These are phyloP conservation scores for Aphanomyces astaci DNA, from an alignment of 352 stramenopile genomes.

Conservation along the genomic window DNA sequence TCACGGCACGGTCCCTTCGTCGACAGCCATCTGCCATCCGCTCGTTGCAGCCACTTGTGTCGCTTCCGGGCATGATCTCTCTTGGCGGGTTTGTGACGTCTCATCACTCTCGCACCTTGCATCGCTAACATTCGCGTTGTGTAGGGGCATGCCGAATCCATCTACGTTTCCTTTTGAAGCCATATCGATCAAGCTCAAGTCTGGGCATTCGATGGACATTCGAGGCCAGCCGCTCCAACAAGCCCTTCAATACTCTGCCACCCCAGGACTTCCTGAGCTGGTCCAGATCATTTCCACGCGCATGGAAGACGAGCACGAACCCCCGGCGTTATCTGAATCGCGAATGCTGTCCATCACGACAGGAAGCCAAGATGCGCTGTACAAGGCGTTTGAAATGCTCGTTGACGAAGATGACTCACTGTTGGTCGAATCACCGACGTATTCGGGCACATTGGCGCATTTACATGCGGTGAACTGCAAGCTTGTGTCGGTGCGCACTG, in stretches of 20 bases:
- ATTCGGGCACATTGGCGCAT: constrained; percentile 38
- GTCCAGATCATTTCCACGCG: constrained; percentile 29
- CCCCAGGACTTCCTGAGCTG: constrained; percentile 34
- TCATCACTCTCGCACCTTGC: neutral
- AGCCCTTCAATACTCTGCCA: constrained; percentile 46
- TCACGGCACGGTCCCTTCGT: constrained; percentile 14
- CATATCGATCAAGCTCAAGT: constrained; percentile 25
- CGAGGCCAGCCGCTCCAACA: constrained; percentile 23
- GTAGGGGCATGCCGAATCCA: constrained; percentile 42
- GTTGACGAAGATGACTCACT: constrained; percentile 32
- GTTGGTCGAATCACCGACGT: constrained; percentile 42
- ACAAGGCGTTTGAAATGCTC: constrained; percentile 52
- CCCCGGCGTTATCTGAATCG: neutral
- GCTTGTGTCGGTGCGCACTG: constrained; percentile 32
- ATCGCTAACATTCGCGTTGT: too few species aligned
- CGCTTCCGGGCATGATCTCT: constrained; percentile 37
- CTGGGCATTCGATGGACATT: constrained; percentile 25
- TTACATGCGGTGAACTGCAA: constrained; percentile 32
- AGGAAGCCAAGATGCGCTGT: constrained; percentile 42
- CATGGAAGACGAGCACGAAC: constrained; percentile 33
- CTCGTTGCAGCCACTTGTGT: constrained; percentile 33
- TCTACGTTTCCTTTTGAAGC: constrained; percentile 37
- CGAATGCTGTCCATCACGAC: constrained; percentile 30
- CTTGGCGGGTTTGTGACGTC: constrained; percentile 35
- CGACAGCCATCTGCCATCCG: constrained; percentile 34